Evolutionary conservation across 306 rosid genomes (phyloP), one percentile per base, ranked within the genome.

Genomic region (Dryas alaskensis): DNA sequence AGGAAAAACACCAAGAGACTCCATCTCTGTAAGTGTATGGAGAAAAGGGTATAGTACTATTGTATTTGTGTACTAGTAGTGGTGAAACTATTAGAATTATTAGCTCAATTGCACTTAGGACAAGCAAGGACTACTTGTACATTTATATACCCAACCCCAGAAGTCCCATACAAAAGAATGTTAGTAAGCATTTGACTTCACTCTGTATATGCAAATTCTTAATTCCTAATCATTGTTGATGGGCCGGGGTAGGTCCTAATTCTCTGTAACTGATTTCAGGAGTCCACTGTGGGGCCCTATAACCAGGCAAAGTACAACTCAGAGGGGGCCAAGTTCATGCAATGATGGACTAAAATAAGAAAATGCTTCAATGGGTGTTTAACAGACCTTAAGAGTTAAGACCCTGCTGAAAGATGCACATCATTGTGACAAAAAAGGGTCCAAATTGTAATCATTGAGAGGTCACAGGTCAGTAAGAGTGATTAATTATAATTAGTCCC

Each of bases 271-370:
- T 81, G 77, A 86, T 71, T 78, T 79, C 75, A 72, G 64, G 84
- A 87, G 97, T 92, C 89, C 81, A 88, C 83, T 61, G 54, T 59
- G 78, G 84, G 87, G 62, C 78, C 75, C 72, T 57, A 70, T 58
- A 14, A 76, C 70, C 84, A 72, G 53, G 85, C 85, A 76, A 74
- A 84, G 3, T 65, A 82, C 96, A 89, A 81, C 97, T 89, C 86
- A 87, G 76, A 81, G 59, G 63, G 84, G 78, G 71, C 82, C 83
- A 67, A 73, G 70, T 72, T 81, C 86, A 83, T 75, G 72, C 58
- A 72, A 73, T 86, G 73, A 84, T 82, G 74, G 61, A 67, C 74
- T 85, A 73, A 75, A 84, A 81, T 80, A 84, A 64, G 16, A 37
- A 77, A 66, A 61, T 39, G 64, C 47, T 58, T 71, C 67, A 78